phyloP scores from a whole-genome alignment of 1,284 basidiomycete species.

The Rhodotorula sp. region DNA sequence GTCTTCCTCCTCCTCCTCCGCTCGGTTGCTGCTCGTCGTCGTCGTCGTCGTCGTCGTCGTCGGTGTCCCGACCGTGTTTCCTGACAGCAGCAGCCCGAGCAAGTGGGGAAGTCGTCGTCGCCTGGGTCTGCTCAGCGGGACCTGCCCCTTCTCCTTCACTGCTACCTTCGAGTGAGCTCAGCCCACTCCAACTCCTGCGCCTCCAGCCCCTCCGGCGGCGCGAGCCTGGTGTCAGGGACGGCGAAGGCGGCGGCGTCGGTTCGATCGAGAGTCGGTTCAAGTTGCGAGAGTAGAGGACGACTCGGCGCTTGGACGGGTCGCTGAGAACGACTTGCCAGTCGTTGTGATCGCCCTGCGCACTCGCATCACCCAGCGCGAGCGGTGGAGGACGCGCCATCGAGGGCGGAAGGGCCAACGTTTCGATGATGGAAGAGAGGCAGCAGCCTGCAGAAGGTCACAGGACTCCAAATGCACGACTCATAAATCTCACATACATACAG shows the following conservation, averaged over 20 bases:
- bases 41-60: neutral
- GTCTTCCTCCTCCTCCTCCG: no score
- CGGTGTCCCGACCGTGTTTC: neutral
- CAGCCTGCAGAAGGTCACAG: no score
- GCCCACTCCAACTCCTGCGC: neutral
- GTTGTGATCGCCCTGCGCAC: neutral
- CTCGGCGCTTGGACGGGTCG: slow-evolving; percentile 11
- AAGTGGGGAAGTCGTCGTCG: slow-evolving; percentile 3
- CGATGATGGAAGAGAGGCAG: neutral
- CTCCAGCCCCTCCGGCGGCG: neutral
- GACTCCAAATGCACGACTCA: no score
- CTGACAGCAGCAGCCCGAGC: neutral
- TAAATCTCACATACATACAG: neutral
- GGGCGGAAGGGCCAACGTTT: no score
- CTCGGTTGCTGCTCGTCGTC: neutral
- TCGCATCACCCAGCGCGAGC: neutral
- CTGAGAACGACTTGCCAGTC: slow-evolving; percentile 30
- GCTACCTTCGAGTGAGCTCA: neutral
- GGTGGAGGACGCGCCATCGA: neutral
- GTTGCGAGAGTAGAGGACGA: slow-evolving; percentile 24
- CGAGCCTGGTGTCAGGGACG: neutral
- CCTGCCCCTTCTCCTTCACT: neutral
- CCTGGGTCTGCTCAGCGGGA: neutral
- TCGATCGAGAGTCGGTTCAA: slow-evolving; percentile 12
- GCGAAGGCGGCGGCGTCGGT: neutral